A percentile compares a stretch with the other conserved stretches of the same genome.
Evolutionary conservation across 1,284 basidiomycete species (phyloP).

Genomic region (Rhizoctonia solani): DNA sequence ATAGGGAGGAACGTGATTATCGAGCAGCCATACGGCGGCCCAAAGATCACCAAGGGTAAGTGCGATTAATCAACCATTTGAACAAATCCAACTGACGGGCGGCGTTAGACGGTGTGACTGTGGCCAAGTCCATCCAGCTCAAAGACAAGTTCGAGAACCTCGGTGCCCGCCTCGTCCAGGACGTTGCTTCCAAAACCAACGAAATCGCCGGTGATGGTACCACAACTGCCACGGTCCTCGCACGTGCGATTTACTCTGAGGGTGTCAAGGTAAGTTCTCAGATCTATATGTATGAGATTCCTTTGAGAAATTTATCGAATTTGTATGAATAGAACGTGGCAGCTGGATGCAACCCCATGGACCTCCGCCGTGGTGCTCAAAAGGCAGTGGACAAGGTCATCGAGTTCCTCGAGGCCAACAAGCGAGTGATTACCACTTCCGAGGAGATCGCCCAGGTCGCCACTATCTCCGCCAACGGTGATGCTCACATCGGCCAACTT

Average conservation of each 20-base stretch:
- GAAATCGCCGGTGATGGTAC: slow-evolving; percentile 98
- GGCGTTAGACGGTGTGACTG: slow-evolving; percentile 88
- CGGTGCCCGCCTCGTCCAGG: slow-evolving; percentile 93
- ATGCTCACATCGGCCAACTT: slow-evolving; percentile 89
- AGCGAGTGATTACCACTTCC: slow-evolving; percentile 94
- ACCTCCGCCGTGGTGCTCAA: slow-evolving; percentile 94
- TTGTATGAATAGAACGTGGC: slow-evolving; percentile 72
- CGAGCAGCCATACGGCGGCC: slow-evolving; percentile 95
- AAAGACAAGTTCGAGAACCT: slow-evolving; percentile 99
- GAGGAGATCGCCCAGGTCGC: slow-evolving; percentile 95
- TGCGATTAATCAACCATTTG: slow-evolving; percentile 29
- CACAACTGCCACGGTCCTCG: slow-evolving; percentile 96
- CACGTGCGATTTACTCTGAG: slow-evolving; percentile 96
- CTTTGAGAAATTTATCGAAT: neutral
- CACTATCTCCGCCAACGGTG: slow-evolving; percentile 98
- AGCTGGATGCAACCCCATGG: slow-evolving; percentile 99
- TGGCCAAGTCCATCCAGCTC: slow-evolving; percentile 92
- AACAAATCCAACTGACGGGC: neutral
- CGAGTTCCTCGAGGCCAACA: slow-evolving; percentile 85
- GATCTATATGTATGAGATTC: neutral
- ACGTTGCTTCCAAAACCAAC: slow-evolving; percentile 96
- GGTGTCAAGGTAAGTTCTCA: slow-evolving; percentile 71
- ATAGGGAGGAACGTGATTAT: slow-evolving; percentile 97
- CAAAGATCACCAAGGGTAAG: slow-evolving; percentile 95
- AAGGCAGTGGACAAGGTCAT: slow-evolving; percentile 96